Percentiles rank a stretch among this genome's conserved stretches.
phyloP scores from a whole-genome alignment of 73 alveolate species.

The Uronychia setigera region DNA sequence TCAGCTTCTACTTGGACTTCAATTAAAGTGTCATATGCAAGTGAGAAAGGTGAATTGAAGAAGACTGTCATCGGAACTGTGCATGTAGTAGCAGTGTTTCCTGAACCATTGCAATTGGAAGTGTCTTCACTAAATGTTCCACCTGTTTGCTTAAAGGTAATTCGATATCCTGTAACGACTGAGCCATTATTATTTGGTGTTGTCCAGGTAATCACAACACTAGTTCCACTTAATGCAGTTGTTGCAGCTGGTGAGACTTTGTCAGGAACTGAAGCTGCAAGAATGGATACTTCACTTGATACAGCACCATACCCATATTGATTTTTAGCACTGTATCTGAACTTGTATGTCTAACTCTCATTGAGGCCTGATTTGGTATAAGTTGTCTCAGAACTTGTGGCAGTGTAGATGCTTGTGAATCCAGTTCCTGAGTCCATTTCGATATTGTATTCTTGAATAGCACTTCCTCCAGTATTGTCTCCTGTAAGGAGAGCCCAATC shows the following conservation, averaged over 20 bases:
- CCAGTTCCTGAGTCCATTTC: neutral
- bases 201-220: slow-evolving; percentile 17
- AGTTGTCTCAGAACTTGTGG: neutral
- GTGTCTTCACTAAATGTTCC: slow-evolving; percentile 37
- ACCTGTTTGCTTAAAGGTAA: neutral
- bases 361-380: neutral
- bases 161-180: slow-evolving; percentile 1
- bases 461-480: slow-evolving; percentile 31
- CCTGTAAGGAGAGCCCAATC: slow-evolving; percentile 39
- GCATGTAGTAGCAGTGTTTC: slow-evolving; percentile 13
- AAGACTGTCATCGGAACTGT: slow-evolving; percentile 55
- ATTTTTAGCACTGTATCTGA: slow-evolving; percentile 5
- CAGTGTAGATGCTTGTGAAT: neutral
- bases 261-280: slow-evolving; percentile 39
- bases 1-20: slow-evolving; percentile 32
- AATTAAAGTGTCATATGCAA: neutral
- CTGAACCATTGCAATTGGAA: slow-evolving; percentile 45
- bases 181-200: slow-evolving; percentile 36
- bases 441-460: neutral
- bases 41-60: slow-evolving; percentile 17
- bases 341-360: neutral
- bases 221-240: neutral
- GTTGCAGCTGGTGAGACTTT: neutral
- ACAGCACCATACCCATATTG: slow-evolving; percentile 30
- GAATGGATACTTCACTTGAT: slow-evolving; percentile 1